Percentiles rank a stretch among this genome's conserved stretches.
Evolutionary conservation across 2,329 filamentous ascomycete species (phyloP).

Genomic region (Aspergillus sp.): DNA sequence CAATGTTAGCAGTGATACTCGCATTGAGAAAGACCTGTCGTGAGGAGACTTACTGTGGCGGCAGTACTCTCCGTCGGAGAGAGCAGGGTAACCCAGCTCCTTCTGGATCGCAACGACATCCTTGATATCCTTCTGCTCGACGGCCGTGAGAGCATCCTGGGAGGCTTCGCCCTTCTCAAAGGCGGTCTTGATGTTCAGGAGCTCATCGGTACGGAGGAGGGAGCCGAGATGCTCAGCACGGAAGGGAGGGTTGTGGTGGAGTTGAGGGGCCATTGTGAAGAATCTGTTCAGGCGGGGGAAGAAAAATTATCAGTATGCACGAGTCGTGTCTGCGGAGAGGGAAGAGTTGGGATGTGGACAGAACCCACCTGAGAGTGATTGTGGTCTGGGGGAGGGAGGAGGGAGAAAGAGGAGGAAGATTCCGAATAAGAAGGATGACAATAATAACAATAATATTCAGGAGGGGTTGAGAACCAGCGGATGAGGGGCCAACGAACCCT

Average conservation of each 20-base stretch:
- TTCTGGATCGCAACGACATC: constrained; percentile 66
- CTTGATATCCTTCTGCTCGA: constrained; percentile 66
- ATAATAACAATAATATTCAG: neutral
- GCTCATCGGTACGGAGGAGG: constrained; percentile 62
- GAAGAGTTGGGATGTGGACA: neutral
- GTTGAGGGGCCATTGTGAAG: constrained; percentile 29
- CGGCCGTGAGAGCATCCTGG: constrained; percentile 55
- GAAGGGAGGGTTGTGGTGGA: constrained; percentile 57
- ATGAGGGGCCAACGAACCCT: neutral
- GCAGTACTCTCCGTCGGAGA: constrained; percentile 69
- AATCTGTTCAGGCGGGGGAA: neutral
- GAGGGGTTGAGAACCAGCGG: neutral
- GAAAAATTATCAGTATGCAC: neutral
- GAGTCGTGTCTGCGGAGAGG: neutral
- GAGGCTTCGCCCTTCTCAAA: constrained; percentile 56
- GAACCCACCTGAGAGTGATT: neutral
- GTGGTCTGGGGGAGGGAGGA: neutral
- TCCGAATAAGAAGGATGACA: neutral
- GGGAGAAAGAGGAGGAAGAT: neutral
- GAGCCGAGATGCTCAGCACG: constrained; percentile 73
- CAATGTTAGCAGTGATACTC: neutral
- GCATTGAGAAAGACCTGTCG: too few species aligned
- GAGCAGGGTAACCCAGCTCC: constrained; percentile 59
- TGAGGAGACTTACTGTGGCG: constrained; percentile 38
- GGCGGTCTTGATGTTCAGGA: constrained; percentile 59